Evolutionary conservation across 2,329 filamentous ascomycete species (phyloP).

Genomic region (Aspergillus intermedius): DNA sequence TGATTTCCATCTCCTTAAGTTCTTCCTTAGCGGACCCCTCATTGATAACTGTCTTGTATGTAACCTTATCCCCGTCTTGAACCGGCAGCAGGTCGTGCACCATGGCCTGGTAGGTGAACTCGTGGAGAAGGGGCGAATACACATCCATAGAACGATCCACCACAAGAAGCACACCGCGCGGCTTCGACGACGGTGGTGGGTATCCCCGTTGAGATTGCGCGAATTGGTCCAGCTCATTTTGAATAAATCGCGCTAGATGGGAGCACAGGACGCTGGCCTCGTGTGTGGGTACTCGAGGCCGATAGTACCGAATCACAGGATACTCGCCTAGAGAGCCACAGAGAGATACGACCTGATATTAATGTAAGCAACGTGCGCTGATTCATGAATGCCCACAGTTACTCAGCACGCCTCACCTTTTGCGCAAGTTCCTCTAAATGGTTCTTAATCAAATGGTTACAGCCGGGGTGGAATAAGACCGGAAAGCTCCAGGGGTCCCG

Average conservation of each 20-base stretch:
- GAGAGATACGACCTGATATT: slow-evolving; percentile 65
- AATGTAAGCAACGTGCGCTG: slow-evolving; percentile 7
- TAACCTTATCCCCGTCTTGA: slow-evolving; percentile 80
- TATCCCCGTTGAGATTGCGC: slow-evolving; percentile 78
- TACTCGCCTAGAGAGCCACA: slow-evolving; percentile 93
- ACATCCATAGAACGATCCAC: slow-evolving; percentile 92
- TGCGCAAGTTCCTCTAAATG: slow-evolving; percentile 83
- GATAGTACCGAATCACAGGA: slow-evolving; percentile 86
- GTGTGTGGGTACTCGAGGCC: slow-evolving; percentile 66
- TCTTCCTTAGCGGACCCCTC: slow-evolving; percentile 64
- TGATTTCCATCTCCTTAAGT: slow-evolving; percentile 84
- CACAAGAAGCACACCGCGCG: slow-evolving; percentile 75
- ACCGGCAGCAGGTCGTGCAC: slow-evolving; percentile 87
- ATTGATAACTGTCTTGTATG: slow-evolving; percentile 73
- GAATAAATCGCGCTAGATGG: slow-evolving; percentile 83
- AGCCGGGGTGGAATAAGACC: slow-evolving; percentile 80
- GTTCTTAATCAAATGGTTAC: slow-evolving; percentile 72
- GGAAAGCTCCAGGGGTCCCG: slow-evolving; percentile 95
- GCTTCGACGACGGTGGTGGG: slow-evolving; percentile 64
- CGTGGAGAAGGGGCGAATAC: slow-evolving; percentile 78
- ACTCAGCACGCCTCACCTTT: slow-evolving; percentile 55
- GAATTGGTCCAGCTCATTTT: slow-evolving; percentile 85
- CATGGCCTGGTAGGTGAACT: slow-evolving; percentile 99
- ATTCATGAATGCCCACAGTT: slow-evolving; percentile 8
- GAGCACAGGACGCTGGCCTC: slow-evolving; percentile 82